Base-by-base conservation (phyloP, 352 stramenopile genomes). In the Pythium guiyangense region DNA sequence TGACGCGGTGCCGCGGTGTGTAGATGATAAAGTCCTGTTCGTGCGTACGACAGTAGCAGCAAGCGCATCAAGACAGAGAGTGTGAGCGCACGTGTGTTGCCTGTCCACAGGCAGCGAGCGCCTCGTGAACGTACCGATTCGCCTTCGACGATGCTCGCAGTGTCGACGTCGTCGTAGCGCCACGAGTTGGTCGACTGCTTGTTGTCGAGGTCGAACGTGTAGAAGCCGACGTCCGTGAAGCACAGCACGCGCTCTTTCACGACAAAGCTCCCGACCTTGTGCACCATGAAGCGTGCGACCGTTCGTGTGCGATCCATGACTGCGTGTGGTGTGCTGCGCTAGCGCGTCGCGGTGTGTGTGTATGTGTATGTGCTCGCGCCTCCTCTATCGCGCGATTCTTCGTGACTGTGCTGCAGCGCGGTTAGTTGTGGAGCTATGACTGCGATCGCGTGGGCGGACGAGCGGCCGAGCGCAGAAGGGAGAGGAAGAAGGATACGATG, bases 171-270 rank as follows among this genome's bases (percentile, higher is more conserved):
- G 44, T 86, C 74, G 57, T 93, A 93, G 3, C 80, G 77, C 83
- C 83, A 93, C 49, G 79, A 79, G 54, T 93, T 93, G 31, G 83
- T 93, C 44, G 90, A 61, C 49, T 79, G 63, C 46, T 90, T 77
- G 49, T 67, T 85, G 59, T 93, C 83, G 11, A 68, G 61, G 48
- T 91, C 80, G 58, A 85, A 71, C 18, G 83, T 93, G 39, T 63
- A 91, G 54, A 93, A 93, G 17, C 69, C 73, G 47, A 79, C 72
- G 50, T 88, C 77, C 22, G 73, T 77, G n/a, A 93, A 87, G 67
- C 80, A 89, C 44, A 93, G 57, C 59, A 91, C 80, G 52, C 83
- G 83, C 65, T 91, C 83, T 58, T 93, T 93, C n/a, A 88, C 68
- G 48, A 88, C 79, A 57, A 92, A 92, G 60, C 71, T 86, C 55